These are phyloP conservation scores for Colletotrichum noveboracense DNA, from an alignment of 2,329 filamentous ascomycete species.

Conservation along the genomic window DNA sequence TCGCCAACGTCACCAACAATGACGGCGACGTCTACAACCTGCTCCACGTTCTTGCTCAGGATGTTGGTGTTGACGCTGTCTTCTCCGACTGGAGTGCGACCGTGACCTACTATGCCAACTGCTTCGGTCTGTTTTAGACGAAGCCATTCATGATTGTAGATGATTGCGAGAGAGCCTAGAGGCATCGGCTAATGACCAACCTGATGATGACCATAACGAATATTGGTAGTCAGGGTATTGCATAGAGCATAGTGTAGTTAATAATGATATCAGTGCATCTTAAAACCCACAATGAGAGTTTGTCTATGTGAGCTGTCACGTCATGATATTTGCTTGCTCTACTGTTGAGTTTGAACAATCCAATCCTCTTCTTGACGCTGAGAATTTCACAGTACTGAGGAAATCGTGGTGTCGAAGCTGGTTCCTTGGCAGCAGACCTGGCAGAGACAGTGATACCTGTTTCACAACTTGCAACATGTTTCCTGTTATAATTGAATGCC, in stretches of 20 bases:
- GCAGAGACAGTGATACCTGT: no score
- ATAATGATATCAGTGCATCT: neutral
- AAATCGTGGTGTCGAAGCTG: neutral
- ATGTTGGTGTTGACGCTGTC: conserved; percentile 66
- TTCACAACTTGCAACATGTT: neutral
- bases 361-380: neutral
- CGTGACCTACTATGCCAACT: conserved; percentile 75
- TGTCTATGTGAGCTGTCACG: neutral
- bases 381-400: fast-evolving
- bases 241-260: neutral
- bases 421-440: no score
- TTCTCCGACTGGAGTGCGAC: conserved; percentile 76
- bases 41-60: conserved; percentile 66
- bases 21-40: conserved; percentile 72
- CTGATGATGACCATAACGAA: neutral
- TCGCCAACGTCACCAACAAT: conserved; percentile 59
- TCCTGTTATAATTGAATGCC: fast-evolving
- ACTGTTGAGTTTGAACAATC: no score
- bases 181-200: neutral
- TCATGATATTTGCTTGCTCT: neutral
- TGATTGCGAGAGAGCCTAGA: neutral
- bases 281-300: neutral
- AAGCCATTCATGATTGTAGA: neutral
- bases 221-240: neutral
- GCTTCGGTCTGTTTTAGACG: conserved; percentile 51